A percentile compares a stretch with the other conserved stretches of the same genome.
phyloP scores from a whole-genome alignment of 768 basidiomycete genomes.

The Boletus pseudo-olivaceus region DNA sequence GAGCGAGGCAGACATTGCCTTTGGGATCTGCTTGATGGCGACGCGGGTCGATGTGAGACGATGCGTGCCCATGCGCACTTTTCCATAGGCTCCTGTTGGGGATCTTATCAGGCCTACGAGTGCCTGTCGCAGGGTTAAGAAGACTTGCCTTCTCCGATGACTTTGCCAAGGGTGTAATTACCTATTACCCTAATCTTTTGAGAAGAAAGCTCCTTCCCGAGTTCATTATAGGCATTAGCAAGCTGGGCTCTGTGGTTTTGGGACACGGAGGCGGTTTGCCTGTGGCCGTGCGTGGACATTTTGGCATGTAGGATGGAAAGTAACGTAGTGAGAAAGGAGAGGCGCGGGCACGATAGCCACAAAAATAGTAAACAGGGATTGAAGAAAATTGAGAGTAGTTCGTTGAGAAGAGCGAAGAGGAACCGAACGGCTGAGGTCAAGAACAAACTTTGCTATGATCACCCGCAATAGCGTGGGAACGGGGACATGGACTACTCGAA shows the following conservation, averaged over 20 bases:
- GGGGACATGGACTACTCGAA: background rate
- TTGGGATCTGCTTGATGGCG: slow-evolving; percentile 98
- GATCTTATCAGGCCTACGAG: slow-evolving; percentile 21
- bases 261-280: slow-evolving; percentile 55
- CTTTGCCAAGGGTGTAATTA: slow-evolving; percentile 90
- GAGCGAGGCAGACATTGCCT: slow-evolving; percentile 83
- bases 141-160: slow-evolving; percentile 87
- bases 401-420: slow-evolving; percentile 1
- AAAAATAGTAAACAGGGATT: slow-evolving; percentile 17
- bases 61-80: slow-evolving; percentile 92
- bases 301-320: slow-evolving; percentile 27
- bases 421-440: slow-evolving; percentile 6
- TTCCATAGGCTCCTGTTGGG: slow-evolving; percentile 83
- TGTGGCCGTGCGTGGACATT: slow-evolving; percentile 57
- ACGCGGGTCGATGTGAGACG: slow-evolving; percentile 88
- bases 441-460: slow-evolving; percentile 10
- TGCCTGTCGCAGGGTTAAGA: slow-evolving; percentile 10
- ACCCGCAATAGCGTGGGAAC: slow-evolving; percentile 20
- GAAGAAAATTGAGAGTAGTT: slow-evolving; percentile 13
- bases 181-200: slow-evolving; percentile 88
- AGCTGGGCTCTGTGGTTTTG: slow-evolving; percentile 87
- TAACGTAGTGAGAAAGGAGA: slow-evolving; percentile 33
- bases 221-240: slow-evolving; percentile 93
- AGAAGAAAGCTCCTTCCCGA: slow-evolving; percentile 93
- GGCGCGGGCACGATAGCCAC: slow-evolving; percentile 35